Conservation (phyloP, 2,329 filamentous ascomycete genomes). For the Cladosporium halotolerans region DNA sequence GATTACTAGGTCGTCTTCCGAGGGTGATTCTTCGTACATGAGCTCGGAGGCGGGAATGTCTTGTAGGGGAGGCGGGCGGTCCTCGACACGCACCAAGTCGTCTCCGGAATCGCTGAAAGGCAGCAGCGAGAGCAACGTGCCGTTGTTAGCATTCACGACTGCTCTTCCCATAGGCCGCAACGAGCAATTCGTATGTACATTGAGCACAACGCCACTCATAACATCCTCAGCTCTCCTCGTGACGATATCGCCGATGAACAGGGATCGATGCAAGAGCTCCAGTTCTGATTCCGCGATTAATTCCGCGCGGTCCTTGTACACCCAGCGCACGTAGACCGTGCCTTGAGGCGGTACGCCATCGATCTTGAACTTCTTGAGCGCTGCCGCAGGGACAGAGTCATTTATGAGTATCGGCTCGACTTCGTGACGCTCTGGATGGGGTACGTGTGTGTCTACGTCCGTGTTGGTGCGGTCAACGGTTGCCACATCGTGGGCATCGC, state of each 20-base stretch:
- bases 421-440: conserved; percentile 33
- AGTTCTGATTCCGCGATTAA: conserved; percentile 40
- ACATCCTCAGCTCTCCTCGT: conserved; percentile 43
- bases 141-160: conserved; percentile 6
- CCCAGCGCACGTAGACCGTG: conserved; percentile 47
- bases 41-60: conserved; percentile 29
- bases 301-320: conserved; percentile 36
- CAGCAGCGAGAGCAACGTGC: conserved; percentile 3
- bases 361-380: conserved; percentile 36
- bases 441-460: conserved; percentile 41
- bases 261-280: conserved; percentile 47
- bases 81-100: background rate
- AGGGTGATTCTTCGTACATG: conserved; percentile 29
- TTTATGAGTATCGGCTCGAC: conserved; percentile 26
- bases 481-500: conserved; percentile 28
- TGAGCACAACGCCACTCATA: conserved; percentile 51
- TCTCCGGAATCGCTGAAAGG: conserved; percentile 4
- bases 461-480: conserved; percentile 39
- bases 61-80: conserved; percentile 16
- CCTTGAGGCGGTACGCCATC: conserved; percentile 46
- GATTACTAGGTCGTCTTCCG: conserved; percentile 48
- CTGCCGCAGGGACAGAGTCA: conserved; percentile 29
- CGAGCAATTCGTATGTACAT: conserved; percentile 41
- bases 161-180: conserved; percentile 29
- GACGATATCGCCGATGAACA: conserved; percentile 51